Evolutionary conservation across 2,329 filamentous ascomycete species (phyloP).

Genomic region (Aspergillus viridinutans): DNA sequence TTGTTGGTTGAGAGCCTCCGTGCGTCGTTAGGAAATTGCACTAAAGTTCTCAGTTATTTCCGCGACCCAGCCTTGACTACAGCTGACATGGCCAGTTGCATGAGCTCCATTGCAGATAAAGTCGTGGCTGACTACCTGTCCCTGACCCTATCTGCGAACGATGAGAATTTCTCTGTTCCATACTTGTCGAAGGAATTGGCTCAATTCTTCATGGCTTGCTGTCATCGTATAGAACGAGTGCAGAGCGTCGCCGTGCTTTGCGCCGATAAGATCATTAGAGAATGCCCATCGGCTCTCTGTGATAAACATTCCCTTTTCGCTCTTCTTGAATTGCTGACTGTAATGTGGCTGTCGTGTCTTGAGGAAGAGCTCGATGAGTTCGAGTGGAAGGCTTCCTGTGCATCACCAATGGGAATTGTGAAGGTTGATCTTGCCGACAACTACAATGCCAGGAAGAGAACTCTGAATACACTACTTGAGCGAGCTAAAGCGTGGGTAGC

Average conservation of each 20-base stretch:
- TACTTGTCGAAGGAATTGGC: constrained; percentile 87
- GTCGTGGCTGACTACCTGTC: constrained; percentile 76
- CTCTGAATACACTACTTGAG: constrained; percentile 71
- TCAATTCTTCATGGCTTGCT: constrained; percentile 80
- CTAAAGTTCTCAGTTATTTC: constrained; percentile 85
- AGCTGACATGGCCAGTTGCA: constrained; percentile 58
- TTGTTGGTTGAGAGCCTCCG: constrained; percentile 85
- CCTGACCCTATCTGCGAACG: constrained; percentile 66
- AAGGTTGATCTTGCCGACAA: constrained; percentile 91
- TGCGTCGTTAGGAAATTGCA: constrained; percentile 82
- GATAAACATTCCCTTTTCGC: constrained; percentile 89
- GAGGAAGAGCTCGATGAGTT: constrained; percentile 95
- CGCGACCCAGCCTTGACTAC: constrained; percentile 76
- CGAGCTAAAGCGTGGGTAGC: constrained; percentile 78
- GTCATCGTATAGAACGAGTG: constrained; percentile 86
- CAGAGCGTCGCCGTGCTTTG: constrained; percentile 80
- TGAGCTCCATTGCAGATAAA: constrained; percentile 60
- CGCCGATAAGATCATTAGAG: constrained; percentile 78
- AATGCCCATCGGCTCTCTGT: constrained; percentile 85
- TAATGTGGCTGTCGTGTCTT: constrained; percentile 93
- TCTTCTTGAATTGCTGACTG: constrained; percentile 80
- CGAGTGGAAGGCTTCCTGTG: constrained; percentile 76
- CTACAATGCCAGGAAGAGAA: constrained; percentile 74
- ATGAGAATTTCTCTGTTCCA: constrained; percentile 80
- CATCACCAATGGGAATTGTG: constrained; percentile 71